Percentiles rank a stretch among this genome's conserved stretches.
Conservation (phyloP, 1,284 basidiomycete species). For the Apiotrichum mycotoxinovorans region DNA sequence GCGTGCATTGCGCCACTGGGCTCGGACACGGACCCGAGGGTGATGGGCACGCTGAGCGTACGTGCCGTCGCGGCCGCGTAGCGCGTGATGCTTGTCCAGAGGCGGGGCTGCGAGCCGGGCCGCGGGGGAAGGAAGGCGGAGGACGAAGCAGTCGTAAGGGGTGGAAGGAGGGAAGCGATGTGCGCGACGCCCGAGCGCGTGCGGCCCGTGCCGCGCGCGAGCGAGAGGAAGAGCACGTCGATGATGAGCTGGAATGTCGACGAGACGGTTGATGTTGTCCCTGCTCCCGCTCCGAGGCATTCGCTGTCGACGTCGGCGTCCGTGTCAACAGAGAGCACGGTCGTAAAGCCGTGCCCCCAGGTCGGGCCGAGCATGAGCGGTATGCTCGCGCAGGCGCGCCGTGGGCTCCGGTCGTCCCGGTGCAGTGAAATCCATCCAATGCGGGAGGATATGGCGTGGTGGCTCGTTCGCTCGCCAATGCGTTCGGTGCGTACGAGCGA, state of each 20-base stretch:
- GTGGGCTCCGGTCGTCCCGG: neutral
- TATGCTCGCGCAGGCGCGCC: neutral
- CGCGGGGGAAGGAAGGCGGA: neutral
- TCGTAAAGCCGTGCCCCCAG: slow-evolving; percentile 3
- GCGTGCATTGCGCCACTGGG: slow-evolving; percentile 41
- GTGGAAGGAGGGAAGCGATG: neutral
- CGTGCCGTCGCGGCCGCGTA: slow-evolving; percentile 30
- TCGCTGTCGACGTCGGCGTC: slow-evolving; percentile 3
- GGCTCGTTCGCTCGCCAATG: neutral
- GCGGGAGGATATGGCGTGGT: neutral
- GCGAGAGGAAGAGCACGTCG: slow-evolving; percentile 32
- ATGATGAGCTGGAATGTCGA: slow-evolving; percentile 46
- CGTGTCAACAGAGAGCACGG: neutral
- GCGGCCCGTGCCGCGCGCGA: neutral
- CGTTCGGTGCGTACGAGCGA: slow-evolving; percentile 19
- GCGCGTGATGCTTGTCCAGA: slow-evolving; percentile 15
- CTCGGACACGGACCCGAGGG: slow-evolving; percentile 52
- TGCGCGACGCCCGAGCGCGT: neutral
- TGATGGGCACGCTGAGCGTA: slow-evolving; percentile 49
- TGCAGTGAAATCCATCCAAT: neutral
- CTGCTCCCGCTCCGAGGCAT: slow-evolving; percentile 14
- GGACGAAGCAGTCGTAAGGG: too few species aligned
- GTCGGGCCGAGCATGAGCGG: neutral
- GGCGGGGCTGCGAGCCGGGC: neutral
- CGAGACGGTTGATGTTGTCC: slow-evolving; percentile 23